Conservation (phyloP, 345 rosid genomes). For the Salix caprea region DNA sequence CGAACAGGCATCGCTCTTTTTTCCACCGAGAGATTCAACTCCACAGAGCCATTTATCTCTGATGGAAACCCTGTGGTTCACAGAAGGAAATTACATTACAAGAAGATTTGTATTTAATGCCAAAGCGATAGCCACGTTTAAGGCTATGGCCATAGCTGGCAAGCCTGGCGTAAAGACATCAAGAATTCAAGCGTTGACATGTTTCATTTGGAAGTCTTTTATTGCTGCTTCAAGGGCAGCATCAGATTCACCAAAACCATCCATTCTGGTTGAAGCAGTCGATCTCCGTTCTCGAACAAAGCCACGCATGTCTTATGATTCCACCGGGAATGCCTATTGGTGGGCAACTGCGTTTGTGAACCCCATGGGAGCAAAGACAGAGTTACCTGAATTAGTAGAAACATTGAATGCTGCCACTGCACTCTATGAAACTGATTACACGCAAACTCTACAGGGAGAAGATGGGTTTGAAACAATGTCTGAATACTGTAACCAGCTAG, state of each 20-base stretch:
- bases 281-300: constrained; percentile 18
- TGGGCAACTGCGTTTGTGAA: constrained; percentile 9
- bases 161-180: background rate
- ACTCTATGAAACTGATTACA: constrained; percentile 6
- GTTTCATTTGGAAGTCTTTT: constrained; percentile 22
- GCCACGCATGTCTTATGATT: constrained; percentile 17
- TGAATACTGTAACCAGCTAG: constrained; percentile 13
- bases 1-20: constrained; percentile 3
- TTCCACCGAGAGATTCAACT: constrained; percentile 14
- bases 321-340: constrained; percentile 14
- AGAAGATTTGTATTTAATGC: constrained; percentile 18
- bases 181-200: constrained; percentile 15
- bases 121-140: constrained; percentile 4
- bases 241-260: background rate
- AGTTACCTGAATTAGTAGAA: background rate
- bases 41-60: constrained; percentile 6
- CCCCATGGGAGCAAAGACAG: background rate
- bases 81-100: constrained; percentile 4
- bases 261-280: constrained; percentile 18
- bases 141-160: background rate
- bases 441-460: constrained; percentile 10
- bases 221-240: constrained; percentile 13
- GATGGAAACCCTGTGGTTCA: constrained; percentile 24
- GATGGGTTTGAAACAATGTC: constrained; percentile 15
- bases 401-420: constrained; percentile 1